Base-by-base conservation (phyloP, 139 green algal genomes). In the Chlamydomonas eustigma region DNA sequence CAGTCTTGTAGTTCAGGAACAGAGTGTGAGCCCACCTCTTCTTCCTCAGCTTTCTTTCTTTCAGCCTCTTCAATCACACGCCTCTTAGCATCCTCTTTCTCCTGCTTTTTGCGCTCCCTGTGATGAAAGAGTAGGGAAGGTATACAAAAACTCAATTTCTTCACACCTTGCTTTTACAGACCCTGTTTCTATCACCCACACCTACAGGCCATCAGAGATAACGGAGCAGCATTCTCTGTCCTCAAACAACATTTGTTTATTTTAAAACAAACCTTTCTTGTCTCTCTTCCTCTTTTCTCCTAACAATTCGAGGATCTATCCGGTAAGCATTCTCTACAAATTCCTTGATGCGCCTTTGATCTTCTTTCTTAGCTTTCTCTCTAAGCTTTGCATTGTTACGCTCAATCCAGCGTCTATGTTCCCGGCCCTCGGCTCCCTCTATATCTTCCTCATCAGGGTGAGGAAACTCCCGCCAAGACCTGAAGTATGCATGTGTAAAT, bases 381-480 rank as follows among this genome's bases (percentile, higher is more conserved):
- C 94, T 79, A 73, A 98, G 88, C 86, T 98, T 98, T 32, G 86
- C 50, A 81, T 98, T 98, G 71, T 92, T 85, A 12, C 94, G 76
- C 83, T 98, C 94, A 39, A 98, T 94, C 90, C 90, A 98, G 34
- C 94, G 80, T 32, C 84, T 87, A 81, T 97, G 86, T 75, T 97
- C 91, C 4, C 92, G 76, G 76, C 81, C 84, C 87, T 97, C 93
- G 0, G 90, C 91, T 50, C 86, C 78, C 74, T 97, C 91, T 39
- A 95, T 74, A 81, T 98, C 94, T 82, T 97, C 95, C 82, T 98
- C 94, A 65, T 98, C 94, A 0, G 89, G 89, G 79, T 98, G 92
- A 0, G 94, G 94, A 78, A 98, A 98, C 89, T 98, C 94, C 8
- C 94, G 80, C 94, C 94, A 98, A 4, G 84, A 93, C 80, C 91